These are phyloP conservation scores for Termitomyces sp. DNA, from an alignment of 768 basidiomycete species.

Conservation along the genomic window DNA sequence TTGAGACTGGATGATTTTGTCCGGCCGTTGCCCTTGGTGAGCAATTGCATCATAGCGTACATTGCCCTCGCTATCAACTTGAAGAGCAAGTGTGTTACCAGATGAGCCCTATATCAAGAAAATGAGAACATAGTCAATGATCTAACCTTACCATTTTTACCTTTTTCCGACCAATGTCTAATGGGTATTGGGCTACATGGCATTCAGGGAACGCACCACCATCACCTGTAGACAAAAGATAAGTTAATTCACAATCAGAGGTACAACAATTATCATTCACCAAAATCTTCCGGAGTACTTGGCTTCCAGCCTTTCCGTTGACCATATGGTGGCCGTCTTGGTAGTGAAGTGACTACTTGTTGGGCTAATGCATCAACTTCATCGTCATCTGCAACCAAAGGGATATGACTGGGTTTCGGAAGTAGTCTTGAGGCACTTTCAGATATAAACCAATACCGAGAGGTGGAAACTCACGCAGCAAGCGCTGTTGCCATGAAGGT, in stretches of 20 bases:
- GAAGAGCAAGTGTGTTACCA: conserved; percentile 92
- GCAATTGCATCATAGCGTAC: conserved; percentile 98
- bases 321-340: conserved; percentile 76
- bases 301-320: conserved; percentile 86
- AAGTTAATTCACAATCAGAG: not conserved
- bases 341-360: conserved; percentile 41
- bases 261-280: conserved; percentile 31
- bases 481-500: conserved; percentile 49
- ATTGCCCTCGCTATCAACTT: conserved; percentile 94
- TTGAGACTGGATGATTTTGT: conserved; percentile 86
- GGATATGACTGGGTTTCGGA: conserved; percentile 56
- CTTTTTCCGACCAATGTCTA: conserved; percentile 95
- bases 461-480: conserved; percentile 56
- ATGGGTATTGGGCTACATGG: conserved; percentile 94
- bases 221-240: conserved; percentile 41
- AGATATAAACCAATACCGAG: not conserved
- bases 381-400: conserved; percentile 52
- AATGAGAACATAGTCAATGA: not conserved
- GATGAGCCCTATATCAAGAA: conserved; percentile 58
- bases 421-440: conserved; percentile 44
- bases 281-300: conserved; percentile 75
- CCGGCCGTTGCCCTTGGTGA: conserved; percentile 85
- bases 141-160: conserved; percentile 30
- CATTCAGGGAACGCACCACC: conserved; percentile 93
- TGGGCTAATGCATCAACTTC: conserved; percentile 27